Evolutionary conservation across 2,329 filamentous ascomycete species (phyloP).

Genomic region (Aspergillus sclerotialis): DNA sequence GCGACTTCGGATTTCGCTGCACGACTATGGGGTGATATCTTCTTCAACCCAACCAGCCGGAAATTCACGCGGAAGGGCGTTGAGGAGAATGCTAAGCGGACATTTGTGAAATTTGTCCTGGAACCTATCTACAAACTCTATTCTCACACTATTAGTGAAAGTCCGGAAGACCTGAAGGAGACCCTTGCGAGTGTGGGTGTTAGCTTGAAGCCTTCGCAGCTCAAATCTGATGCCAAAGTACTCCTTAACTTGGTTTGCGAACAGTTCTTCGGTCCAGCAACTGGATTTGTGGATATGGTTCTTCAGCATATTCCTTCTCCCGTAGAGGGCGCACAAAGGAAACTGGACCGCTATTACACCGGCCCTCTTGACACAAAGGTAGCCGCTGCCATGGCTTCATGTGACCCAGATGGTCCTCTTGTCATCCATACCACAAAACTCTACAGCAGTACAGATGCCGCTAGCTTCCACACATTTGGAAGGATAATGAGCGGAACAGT

Average conservation of each 20-base stretch:
- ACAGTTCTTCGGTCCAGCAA: slow-evolving; percentile 87
- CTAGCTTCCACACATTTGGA: slow-evolving; percentile 81
- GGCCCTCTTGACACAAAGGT: slow-evolving; percentile 78
- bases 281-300: slow-evolving; percentile 93
- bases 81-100: slow-evolving; percentile 72
- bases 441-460: slow-evolving; percentile 85
- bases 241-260: slow-evolving; percentile 84
- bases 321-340: slow-evolving; percentile 64
- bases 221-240: slow-evolving; percentile 81
- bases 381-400: slow-evolving; percentile 70
- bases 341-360: slow-evolving; percentile 83
- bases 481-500: slow-evolving; percentile 90
- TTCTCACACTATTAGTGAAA: slow-evolving; percentile 88
- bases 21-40: slow-evolving; percentile 92
- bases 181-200: slow-evolving; percentile 78
- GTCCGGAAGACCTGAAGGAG: slow-evolving; percentile 71
- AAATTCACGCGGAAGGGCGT: slow-evolving; percentile 84
- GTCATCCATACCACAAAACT: slow-evolving; percentile 92
- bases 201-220: slow-evolving; percentile 81
- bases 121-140: slow-evolving; percentile 98
- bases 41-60: slow-evolving; percentile 84
- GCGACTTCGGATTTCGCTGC: slow-evolving; percentile 75
- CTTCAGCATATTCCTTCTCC: slow-evolving; percentile 85
- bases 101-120: slow-evolving; percentile 89
- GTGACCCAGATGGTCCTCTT: slow-evolving; percentile 82